phyloP scores from a whole-genome alignment of 768 basidiomycete species.

The Collybia mongolica region DNA sequence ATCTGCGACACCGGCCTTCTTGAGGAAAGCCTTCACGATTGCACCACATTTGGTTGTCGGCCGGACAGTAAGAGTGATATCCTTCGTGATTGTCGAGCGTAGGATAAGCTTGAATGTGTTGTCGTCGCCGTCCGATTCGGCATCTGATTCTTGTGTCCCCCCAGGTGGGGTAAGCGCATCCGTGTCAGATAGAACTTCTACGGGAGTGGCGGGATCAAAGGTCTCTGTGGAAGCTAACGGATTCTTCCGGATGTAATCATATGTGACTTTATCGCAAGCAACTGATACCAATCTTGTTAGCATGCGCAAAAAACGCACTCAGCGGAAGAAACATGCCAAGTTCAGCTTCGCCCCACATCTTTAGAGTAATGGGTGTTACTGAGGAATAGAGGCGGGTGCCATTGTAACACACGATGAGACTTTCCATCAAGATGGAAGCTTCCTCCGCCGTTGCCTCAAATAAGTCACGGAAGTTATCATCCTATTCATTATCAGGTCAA shows the following conservation, averaged over 20 bases:
- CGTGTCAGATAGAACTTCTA: conserved; percentile 13
- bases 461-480: conserved; percentile 60
- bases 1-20: conserved; percentile 58
- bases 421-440: conserved; percentile 45
- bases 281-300: conserved; percentile 35
- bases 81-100: conserved; percentile 54
- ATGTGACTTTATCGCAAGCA: conserved; percentile 63
- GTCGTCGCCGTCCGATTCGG: conserved; percentile 42
- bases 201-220: conserved; percentile 3
- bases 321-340: conserved; percentile 43
- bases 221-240: conserved; percentile 12
- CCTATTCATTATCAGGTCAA: conserved; percentile 34
- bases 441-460: conserved; percentile 70
- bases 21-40: conserved; percentile 75
- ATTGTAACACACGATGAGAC: conserved; percentile 60
- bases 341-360: conserved; percentile 67
- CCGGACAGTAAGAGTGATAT: conserved; percentile 67
- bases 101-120: conserved; percentile 67
- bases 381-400: conserved; percentile 68
- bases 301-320: neutral
- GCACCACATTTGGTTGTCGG: conserved; percentile 74
- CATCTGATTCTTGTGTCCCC: conserved; percentile 25
- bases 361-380: conserved; percentile 62
- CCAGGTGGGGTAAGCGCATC: conserved; percentile 11
- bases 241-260: conserved; percentile 54